A percentile compares a stretch with the other conserved stretches of the same genome.
These are phyloP conservation scores for Talaromyces stipitatus DNA, from an alignment of 495 filamentous ascomycete genomes.

Conservation along the genomic window DNA sequence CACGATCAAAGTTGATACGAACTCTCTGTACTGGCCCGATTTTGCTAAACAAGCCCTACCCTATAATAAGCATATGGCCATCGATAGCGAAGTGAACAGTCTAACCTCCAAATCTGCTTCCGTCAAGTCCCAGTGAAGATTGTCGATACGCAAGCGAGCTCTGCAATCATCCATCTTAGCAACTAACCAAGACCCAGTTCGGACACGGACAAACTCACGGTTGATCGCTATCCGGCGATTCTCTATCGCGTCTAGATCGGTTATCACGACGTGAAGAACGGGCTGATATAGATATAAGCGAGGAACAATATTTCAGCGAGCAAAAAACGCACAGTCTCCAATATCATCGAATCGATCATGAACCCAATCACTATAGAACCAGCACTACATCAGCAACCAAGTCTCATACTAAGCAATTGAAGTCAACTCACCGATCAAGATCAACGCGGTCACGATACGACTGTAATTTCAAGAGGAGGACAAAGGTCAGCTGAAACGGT, in stretches of 20 bases:
- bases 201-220: slow-evolving; percentile 9
- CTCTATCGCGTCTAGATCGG: slow-evolving; percentile 27
- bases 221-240: slow-evolving; percentile 41
- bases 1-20: slow-evolving; percentile 76
- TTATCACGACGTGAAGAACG: slow-evolving; percentile 35
- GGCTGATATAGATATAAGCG: slow-evolving; percentile 17
- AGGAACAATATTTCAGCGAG: slow-evolving; percentile 3
- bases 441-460: slow-evolving; percentile 47
- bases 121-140: slow-evolving; percentile 88
- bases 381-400: slow-evolving; percentile 8
- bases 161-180: slow-evolving; percentile 33
- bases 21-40: slow-evolving; percentile 68
- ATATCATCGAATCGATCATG: slow-evolving; percentile 78
- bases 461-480: slow-evolving; percentile 42
- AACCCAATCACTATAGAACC: slow-evolving; percentile 67
- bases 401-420: slow-evolving; percentile 1
- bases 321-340: slow-evolving; percentile 30
- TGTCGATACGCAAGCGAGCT: slow-evolving; percentile 77
- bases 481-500: slow-evolving; percentile 49
- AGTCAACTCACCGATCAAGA: slow-evolving; percentile 41
- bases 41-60: slow-evolving; percentile 68
- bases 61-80: neutral
- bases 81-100: neutral
- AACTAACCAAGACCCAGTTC: slow-evolving; percentile 5
- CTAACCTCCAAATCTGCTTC: slow-evolving; percentile 76